Conservation (phyloP, 169 alveolate species). For the Sarcocystis neurona region DNA sequence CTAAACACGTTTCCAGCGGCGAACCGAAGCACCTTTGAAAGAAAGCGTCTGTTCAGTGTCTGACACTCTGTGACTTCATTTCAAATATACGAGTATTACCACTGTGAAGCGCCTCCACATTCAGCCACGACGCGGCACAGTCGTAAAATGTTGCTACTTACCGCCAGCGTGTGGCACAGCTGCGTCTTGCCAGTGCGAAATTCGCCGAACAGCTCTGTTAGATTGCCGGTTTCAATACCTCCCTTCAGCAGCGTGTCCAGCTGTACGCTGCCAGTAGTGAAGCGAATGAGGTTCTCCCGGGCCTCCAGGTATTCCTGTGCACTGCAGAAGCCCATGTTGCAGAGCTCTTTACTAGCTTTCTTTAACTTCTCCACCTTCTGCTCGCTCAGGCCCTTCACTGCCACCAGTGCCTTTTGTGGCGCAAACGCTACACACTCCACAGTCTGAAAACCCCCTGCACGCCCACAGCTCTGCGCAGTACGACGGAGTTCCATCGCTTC, state of each 20-base stretch:
- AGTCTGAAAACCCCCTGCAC: slow-evolving; percentile 65
- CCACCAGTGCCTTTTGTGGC: slow-evolving; percentile 51
- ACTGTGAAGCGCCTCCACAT: too few relatives aligned
- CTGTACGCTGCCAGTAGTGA: slow-evolving; percentile 94
- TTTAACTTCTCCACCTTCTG: slow-evolving; percentile 94
- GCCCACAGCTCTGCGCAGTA: not conserved
- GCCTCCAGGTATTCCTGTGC: slow-evolving; percentile 64
- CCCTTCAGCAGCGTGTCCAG: slow-evolving; percentile 96
- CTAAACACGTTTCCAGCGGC: too few relatives aligned
- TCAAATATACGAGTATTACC: too few relatives aligned
- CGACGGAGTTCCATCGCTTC: too few relatives aligned
- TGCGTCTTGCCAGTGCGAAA: slow-evolving; percentile 97
- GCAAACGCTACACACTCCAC: slow-evolving; percentile 69
- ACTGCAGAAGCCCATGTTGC: slow-evolving; percentile 61
- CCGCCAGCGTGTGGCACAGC: slow-evolving; percentile 94
- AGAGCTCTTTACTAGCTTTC: slow-evolving; percentile 87
- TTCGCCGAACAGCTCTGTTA: slow-evolving; percentile 99
- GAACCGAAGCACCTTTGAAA: too few relatives aligned
- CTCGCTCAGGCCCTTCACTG: slow-evolving; percentile 96
- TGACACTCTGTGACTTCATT: too few relatives aligned
- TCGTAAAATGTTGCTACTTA: slow-evolving; percentile 57
- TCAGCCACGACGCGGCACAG: too few relatives aligned
- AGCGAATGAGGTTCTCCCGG: slow-evolving; percentile 88
- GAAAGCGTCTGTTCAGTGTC: too few relatives aligned
- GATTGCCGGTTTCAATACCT: slow-evolving; percentile 95